Conservation (phyloP, 768 basidiomycete species). For the Guyanaporus albipodus region DNA sequence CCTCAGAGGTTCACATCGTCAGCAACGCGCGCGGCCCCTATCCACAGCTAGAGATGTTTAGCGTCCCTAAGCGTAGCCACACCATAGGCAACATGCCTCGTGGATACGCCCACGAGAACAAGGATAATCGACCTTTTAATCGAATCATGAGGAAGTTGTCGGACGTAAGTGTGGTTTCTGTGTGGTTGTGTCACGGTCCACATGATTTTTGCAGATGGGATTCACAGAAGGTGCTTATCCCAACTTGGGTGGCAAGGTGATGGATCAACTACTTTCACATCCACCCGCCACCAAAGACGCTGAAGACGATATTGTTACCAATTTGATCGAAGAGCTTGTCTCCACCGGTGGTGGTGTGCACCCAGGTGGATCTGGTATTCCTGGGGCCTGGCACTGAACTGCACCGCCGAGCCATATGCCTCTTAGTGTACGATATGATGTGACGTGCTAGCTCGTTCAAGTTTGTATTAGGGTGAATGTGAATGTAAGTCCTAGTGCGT, state of each 20-base stretch:
- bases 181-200: conserved; percentile 8
- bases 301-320: conserved; percentile 66
- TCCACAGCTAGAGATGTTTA: conserved; percentile 62
- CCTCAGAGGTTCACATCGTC: conserved; percentile 43
- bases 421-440: conserved; percentile 13
- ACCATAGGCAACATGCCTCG: conserved; percentile 22
- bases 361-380: conserved; percentile 35
- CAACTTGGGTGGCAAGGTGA: conserved; percentile 46
- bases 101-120: conserved; percentile 19
- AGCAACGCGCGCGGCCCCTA: conserved; percentile 59
- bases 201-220: conserved; percentile 56
- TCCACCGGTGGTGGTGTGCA: conserved; percentile 38
- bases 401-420: background rate
- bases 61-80: conserved; percentile 46
- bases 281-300: conserved; percentile 45
- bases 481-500: too few relatives aligned
- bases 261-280: conserved; percentile 43
- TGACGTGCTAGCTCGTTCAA: background rate
- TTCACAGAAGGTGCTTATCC: conserved; percentile 59
- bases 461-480: background rate
- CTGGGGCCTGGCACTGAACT: conserved; percentile 45
- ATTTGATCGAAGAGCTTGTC: conserved; percentile 55
- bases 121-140: conserved; percentile 38
- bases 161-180: conserved; percentile 46
- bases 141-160: conserved; percentile 57